Conservation (phyloP, 352 stramenopile species). For the Pythium diclinum region DNA sequence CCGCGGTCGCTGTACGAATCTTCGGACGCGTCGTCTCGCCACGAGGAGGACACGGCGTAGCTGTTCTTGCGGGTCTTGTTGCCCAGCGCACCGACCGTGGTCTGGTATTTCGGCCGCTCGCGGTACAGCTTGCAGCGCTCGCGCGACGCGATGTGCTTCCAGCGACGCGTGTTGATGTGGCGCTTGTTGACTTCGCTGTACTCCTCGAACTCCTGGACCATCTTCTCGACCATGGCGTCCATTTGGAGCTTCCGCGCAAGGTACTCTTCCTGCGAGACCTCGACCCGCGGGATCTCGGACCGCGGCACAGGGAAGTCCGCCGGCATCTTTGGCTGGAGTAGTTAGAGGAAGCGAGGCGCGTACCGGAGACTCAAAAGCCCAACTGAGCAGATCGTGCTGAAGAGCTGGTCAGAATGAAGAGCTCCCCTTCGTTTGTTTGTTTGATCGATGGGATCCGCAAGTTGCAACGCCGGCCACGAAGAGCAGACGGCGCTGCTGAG, state of each 20-base stretch:
- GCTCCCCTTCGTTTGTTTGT: too few species aligned
- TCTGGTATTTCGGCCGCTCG: constrained; percentile 26
- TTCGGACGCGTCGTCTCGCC: constrained; percentile 13
- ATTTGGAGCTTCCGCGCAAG: constrained; percentile 21
- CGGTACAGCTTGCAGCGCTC: constrained; percentile 27
- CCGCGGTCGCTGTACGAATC: constrained; percentile 12
- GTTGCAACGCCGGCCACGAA: too few species aligned
- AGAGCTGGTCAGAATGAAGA: background rate
- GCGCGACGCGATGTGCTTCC: constrained; percentile 25
- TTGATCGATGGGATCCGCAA: too few species aligned
- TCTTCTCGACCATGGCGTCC: constrained; percentile 30
- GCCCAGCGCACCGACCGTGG: constrained; percentile 12
- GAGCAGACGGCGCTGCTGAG: background rate
- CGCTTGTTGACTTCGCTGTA: constrained; percentile 28
- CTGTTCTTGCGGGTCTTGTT: constrained; percentile 9
- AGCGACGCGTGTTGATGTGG: constrained; percentile 25
- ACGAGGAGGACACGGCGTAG: constrained; percentile 2
- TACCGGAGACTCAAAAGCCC: constrained; percentile 9
- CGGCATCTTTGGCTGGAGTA: constrained; percentile 18
- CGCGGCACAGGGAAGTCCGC: constrained; percentile 36
- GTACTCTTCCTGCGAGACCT: constrained; percentile 23
- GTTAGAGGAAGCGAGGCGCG: background rate
- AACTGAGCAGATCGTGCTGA: constrained; percentile 6
- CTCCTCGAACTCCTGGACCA: constrained; percentile 33
- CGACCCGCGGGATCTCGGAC: constrained; percentile 29